Evolutionary conservation across 192 early-diverging fungal species (phyloP), one percentile per base, ranked within the genome.

Genomic region (Coemansia sp.): DNA sequence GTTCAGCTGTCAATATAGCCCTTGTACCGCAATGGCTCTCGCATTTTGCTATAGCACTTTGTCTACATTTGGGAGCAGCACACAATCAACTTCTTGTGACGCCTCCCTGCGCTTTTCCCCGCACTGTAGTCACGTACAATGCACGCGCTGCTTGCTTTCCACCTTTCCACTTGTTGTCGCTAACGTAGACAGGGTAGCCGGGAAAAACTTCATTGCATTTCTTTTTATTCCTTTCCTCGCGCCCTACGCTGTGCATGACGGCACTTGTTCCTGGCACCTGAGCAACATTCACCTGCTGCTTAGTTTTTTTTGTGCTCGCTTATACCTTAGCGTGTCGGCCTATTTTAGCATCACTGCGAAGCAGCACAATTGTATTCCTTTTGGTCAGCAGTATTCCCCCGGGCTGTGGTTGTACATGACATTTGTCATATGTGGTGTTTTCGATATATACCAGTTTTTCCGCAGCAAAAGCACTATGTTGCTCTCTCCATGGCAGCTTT

Each of bases 71-170:
- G 31, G 36, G 20, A 42, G 5, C 36, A 38, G 11, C 61, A 42
- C 61, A 63, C 61, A 63, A 63, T 63, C 61, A 6, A 41, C 61
- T 42, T 63, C 38, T 10, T 42, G 61, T 41, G 36, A 36, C 61
- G 61, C 61, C 61, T 63, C 61, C n/a, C 15, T 63, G 61, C 13
- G 38, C 61, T 63, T 16, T 62, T 38, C 61, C 61, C 38, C 61
- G 61, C 61, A 63, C 61, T 42, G 16, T 63, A 63, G 34, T 63
- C 38, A 63, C 11, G 61, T 42, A 63, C 61, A 63, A 63, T 63
- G 61, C 61, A 60, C 57, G 61, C 38, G 61, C 38, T 24, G 36
- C 61, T 36, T 62, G 36, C 60, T 6, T 22, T 36, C 6, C 27
- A 24, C 18, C 13, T 33, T 33, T 33, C 2, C 31, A n/a, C 18